A percentile compares a stretch with the other conserved stretches of the same genome.
phyloP scores from a whole-genome alignment of 23 red algal species.

The Gracilaria caudata region DNA sequence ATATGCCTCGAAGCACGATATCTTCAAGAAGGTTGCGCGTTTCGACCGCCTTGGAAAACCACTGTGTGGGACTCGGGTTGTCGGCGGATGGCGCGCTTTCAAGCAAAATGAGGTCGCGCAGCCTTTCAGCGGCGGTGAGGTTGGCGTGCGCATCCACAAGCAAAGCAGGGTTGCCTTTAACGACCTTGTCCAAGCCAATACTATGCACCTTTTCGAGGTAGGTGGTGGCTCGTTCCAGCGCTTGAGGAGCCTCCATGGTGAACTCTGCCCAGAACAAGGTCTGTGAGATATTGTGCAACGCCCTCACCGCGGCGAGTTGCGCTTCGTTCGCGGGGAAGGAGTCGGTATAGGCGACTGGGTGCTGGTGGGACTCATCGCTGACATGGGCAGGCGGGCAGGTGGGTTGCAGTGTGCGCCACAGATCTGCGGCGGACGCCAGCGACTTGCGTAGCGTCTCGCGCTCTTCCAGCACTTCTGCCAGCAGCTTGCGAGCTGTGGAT shows the following conservation, averaged over 20 bases:
- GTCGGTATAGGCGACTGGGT: too few relatives aligned
- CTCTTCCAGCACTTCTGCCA: constrained; percentile 52
- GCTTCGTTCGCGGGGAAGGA: constrained; percentile 21
- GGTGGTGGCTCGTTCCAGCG: constrained; percentile 18
- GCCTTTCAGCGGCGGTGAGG: constrained; percentile 46
- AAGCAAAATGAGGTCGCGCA: constrained; percentile 64
- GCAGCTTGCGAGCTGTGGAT: constrained; percentile 29
- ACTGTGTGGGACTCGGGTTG: background rate
- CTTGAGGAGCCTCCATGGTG: constrained; percentile 40
- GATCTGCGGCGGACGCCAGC: constrained; percentile 38
- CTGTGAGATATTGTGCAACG: constrained; percentile 64
- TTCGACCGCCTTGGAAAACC: constrained; percentile 43
- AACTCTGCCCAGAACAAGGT: constrained; percentile 60
- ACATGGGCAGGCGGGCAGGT: background rate
- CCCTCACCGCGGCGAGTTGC: constrained; percentile 24
- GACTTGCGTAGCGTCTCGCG: constrained; percentile 49
- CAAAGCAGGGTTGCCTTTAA: constrained; percentile 37
- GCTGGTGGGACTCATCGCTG: background rate
- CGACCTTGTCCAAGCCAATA: constrained; percentile 51
- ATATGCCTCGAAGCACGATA: constrained; percentile 59
- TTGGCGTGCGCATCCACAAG: constrained; percentile 63
- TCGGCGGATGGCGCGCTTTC: constrained; percentile 8
- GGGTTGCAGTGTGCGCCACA: constrained; percentile 49
- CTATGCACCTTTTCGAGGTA: constrained; percentile 30
- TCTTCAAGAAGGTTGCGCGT: constrained; percentile 52